Evolutionary conservation across 2,329 filamentous ascomycete genomes (phyloP), one percentile per base, ranked within the genome.

Genomic region (Chrysosphaeria jannelii): DNA sequence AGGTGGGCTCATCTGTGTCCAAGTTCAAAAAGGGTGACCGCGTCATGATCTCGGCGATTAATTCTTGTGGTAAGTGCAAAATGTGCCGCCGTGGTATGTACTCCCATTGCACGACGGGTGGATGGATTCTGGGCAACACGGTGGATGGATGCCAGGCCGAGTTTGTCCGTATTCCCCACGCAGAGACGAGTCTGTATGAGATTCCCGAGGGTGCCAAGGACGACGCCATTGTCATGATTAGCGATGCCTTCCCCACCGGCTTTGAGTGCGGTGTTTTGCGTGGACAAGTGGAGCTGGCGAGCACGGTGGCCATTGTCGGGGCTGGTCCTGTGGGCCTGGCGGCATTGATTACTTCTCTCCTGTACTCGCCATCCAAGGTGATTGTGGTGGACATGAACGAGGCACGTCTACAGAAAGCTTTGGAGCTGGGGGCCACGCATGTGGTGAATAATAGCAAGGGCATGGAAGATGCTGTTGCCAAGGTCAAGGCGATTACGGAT

Each of bases 101-200:
- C 27, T 51, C 50, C 14, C 52, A 57, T 30, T 62, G 57, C 35
- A 41, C 41, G 6, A 49, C 45, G 8, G 55, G 53, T 13, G 54
- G 56, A 4, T 61, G 56, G 56, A 43, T 48, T 5, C 39, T 62
- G 2, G 56, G 57, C 11, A 51, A 61, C 32, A 42, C 39, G 0
- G 44, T 50, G 11, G 50, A 57, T 30, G 54, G 54, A 21, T 57
- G 51, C 0, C 54, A 60, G 33, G 56, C 54, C n/a, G 54, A 59
- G 33, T 58, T 50, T 29, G 53, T 58, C 18, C 43, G 52, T 11
- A 46, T 58, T 20, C 51, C 50, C 2, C 46, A 51, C 33, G 55
- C 53, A 0, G 45, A 50, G 26, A 44, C 43, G 6, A 53, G 47
- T 6, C 40, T 60, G 6, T 47, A 53, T 33, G 31, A 38, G 3